Conservation (phyloP, 2,329 filamentous ascomycete genomes). For the Fusarium sp. region DNA sequence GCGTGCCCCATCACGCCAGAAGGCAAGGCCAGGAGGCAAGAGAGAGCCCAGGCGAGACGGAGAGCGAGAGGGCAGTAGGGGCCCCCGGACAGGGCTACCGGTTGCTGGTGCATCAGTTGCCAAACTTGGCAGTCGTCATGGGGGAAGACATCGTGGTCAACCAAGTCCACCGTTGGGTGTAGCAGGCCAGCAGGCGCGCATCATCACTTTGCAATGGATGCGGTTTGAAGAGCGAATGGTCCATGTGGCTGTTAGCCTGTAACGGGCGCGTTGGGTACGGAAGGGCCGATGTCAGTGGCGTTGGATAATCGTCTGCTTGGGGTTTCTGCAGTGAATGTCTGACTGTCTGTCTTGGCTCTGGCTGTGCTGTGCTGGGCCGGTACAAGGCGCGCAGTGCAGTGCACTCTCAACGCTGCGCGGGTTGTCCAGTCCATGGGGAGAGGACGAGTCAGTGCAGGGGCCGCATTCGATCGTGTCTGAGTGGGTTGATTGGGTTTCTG, state of each 20-base stretch:
- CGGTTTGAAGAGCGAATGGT: conserved; percentile 7
- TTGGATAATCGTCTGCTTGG: conserved; percentile 29
- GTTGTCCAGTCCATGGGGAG: conserved; percentile 5
- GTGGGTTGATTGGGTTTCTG: conserved; percentile 33
- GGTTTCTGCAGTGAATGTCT: conserved; percentile 29
- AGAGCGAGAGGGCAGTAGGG: conserved; percentile 10
- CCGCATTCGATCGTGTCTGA: neutral
- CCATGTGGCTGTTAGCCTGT: conserved; percentile 30
- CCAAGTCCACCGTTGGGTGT: conserved; percentile 7
- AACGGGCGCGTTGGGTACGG: conserved; percentile 22
- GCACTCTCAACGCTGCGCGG: neutral
- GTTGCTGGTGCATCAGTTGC: conserved; percentile 22
- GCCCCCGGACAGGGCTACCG: conserved; percentile 16
- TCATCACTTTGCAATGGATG: conserved; percentile 7
- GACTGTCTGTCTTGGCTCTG: conserved; percentile 2
- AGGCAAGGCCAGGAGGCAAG: conserved; percentile 5
- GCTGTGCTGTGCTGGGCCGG: conserved; percentile 7
- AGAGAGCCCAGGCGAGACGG: no score
- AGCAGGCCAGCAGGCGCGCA: conserved; percentile 14
- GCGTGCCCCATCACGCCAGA: conserved; percentile 2
- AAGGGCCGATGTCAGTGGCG: conserved; percentile 47
- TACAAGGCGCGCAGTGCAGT: conserved; percentile 15
- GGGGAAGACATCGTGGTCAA: conserved; percentile 23
- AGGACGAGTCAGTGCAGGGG: conserved; percentile 15
- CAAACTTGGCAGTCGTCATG: conserved; percentile 48